A percentile compares a stretch with the other conserved stretches of the same genome.
These are phyloP conservation scores for Caryopteris hybrid DNA, from an alignment of 305 asterid genomes.

Conservation along the genomic window DNA sequence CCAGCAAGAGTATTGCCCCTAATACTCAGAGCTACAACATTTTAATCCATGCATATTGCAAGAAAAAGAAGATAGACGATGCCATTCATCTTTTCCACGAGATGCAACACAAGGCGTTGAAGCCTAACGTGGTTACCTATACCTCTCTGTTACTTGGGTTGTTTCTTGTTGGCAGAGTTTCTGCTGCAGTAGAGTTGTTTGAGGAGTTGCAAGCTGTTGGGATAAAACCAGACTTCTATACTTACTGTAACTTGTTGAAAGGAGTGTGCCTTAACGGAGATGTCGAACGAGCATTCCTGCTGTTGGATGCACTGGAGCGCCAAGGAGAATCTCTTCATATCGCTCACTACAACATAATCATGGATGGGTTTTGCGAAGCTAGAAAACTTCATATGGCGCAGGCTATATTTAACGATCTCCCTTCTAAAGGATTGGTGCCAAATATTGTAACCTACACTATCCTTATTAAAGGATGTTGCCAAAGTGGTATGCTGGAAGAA, in stretches of 20 bases:
- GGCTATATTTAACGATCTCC: background rate
- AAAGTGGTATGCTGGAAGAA: constrained; percentile 15
- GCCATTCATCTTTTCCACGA: background rate
- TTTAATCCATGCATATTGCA: background rate
- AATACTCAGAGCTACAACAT: background rate
- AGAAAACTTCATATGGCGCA: background rate
- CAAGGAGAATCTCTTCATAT: background rate
- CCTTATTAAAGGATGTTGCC: constrained; percentile 16
- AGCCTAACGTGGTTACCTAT: background rate
- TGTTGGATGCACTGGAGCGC: constrained; percentile 3
- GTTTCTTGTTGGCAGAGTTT: constrained; percentile 6
- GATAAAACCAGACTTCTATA: background rate
- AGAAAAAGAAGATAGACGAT: background rate
- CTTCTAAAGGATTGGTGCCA: background rate
- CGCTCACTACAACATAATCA: background rate
- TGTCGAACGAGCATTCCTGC: background rate
- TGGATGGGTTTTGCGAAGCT: constrained; percentile 14
- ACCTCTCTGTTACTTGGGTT: background rate
- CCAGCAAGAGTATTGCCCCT: background rate
- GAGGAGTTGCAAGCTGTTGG: constrained; percentile 11
- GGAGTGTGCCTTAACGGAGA: constrained; percentile 2
- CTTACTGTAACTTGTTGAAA: background rate
- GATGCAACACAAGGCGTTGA: background rate
- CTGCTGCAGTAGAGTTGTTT: background rate
- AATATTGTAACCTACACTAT: constrained; percentile 2